Base-by-base conservation (phyloP, 2,329 filamentous ascomycete genomes). In the Colletotrichum chrysophilum region DNA sequence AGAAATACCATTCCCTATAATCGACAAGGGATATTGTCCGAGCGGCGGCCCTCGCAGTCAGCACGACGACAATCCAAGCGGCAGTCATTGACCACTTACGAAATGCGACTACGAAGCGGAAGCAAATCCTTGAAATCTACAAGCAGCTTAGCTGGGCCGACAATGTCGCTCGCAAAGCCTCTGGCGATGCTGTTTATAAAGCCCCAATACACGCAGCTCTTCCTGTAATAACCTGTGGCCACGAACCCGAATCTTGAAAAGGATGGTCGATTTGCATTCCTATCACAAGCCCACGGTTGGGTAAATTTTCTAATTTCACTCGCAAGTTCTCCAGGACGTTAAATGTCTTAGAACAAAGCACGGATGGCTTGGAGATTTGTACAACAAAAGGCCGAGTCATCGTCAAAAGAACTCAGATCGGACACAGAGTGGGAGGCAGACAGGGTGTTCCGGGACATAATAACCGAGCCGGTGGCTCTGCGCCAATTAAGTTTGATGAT, bases 221-320 rank as follows among this genome's bases (percentile, higher is more conserved):
- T 48, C 18, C 1, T 4, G n/a, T 7, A 4, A 21, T 4, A 2
- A 21, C 1, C 1, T 13, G 5, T 48, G 43, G 5, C 2, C 10
- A 21, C 3, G 3, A 13, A n/a, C n/a, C 10, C 3, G n/a, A 4
- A 2, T 21, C 6, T 4, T 13, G n/a, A 13, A 21, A n/a, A 12
- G 3, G 6, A 21, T 21, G 6, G 5, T 13, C 43, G 10, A 21
- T 3, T 7, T 48, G n/a, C 4, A 1, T 7, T 4, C n/a, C 21
- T 21, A 12, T 7, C 43, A 13, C 18, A 52, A 0, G 43, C 10
- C 43, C n/a, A 4, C n/a, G 10, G n/a, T 3, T 48, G 43, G 5
- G n/a, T 4, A 13, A 4, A 3, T 7, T 7, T 4, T 7, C 43
- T 21, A 7, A 3, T 21, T 48, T 48, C 43, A 21, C 43, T 48